A percentile compares a stretch with the other conserved stretches of the same genome.
Conservation (phyloP, 31 red algal species). For the Odonthalia washingtoniensis region DNA sequence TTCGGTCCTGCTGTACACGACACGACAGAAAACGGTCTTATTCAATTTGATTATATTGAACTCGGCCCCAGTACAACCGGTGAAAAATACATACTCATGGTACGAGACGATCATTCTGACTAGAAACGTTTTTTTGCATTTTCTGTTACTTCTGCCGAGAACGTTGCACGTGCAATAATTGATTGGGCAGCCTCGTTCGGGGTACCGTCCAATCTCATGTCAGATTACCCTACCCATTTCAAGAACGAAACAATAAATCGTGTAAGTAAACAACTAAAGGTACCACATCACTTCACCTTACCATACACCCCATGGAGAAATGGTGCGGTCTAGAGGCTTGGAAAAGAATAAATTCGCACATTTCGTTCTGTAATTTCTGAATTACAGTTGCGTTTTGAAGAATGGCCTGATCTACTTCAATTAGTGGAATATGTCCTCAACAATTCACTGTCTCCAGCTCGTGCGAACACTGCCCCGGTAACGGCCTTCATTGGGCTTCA, state of each 20-base stretch:
- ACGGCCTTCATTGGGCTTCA: background rate
- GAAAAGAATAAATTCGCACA: background rate
- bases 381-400: background rate
- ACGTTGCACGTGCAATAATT: slow-evolving; percentile 1
- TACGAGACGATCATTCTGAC: no score
- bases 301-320: slow-evolving; percentile 30
- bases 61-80: no score
- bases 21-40: no score
- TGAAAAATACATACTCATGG: no score
- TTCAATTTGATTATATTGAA: no score
- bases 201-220: background rate
- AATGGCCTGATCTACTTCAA: slow-evolving; percentile 32
- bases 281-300: slow-evolving; percentile 10
- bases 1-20: no score
- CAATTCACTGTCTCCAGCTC: background rate
- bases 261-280: background rate
- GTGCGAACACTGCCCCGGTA: background rate
- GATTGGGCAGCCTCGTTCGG: slow-evolving; percentile 4
- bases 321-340: background rate
- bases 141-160: background rate
- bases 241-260: background rate
- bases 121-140: slow-evolving; percentile 25
- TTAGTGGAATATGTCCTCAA: slow-evolving; percentile 10
- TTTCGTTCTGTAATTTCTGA: background rate
- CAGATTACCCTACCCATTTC: background rate